These are phyloP conservation scores for Metrosideros polymorpha DNA, from an alignment of 441 rosid species.

Conservation along the genomic window DNA sequence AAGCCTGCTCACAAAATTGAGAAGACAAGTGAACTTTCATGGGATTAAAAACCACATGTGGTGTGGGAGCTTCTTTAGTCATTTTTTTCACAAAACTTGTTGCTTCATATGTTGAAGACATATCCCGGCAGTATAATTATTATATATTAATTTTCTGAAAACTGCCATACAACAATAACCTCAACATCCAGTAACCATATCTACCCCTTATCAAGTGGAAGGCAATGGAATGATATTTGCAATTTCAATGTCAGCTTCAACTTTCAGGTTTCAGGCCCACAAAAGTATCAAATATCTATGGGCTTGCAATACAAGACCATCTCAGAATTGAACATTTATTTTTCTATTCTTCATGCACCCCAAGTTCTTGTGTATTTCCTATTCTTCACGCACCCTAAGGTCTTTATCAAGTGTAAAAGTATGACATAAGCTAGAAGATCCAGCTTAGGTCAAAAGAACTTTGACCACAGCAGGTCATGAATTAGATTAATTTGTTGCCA, in stretches of 20 bases:
- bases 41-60: neutral
- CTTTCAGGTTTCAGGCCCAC: neutral
- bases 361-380: neutral
- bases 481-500: neutral
- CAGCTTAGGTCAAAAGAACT: neutral
- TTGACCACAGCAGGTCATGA: neutral
- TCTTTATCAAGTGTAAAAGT: neutral
- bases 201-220: neutral
- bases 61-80: neutral
- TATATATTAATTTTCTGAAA: neutral
- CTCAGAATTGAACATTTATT: neutral
- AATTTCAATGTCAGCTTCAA: neutral
- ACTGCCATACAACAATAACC: neutral
- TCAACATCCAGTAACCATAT: neutral
- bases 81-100: neutral
- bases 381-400: neutral
- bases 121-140: neutral
- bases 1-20: neutral
- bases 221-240: neutral
- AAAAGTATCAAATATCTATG: neutral
- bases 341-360: neutral
- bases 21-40: neutral
- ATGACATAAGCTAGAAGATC: neutral
- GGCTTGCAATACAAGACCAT: neutral
- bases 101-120: neutral